These are phyloP conservation scores for Oxytropis ochrocephala DNA, from an alignment of 306 rosid genomes.

Conservation along the genomic window DNA sequence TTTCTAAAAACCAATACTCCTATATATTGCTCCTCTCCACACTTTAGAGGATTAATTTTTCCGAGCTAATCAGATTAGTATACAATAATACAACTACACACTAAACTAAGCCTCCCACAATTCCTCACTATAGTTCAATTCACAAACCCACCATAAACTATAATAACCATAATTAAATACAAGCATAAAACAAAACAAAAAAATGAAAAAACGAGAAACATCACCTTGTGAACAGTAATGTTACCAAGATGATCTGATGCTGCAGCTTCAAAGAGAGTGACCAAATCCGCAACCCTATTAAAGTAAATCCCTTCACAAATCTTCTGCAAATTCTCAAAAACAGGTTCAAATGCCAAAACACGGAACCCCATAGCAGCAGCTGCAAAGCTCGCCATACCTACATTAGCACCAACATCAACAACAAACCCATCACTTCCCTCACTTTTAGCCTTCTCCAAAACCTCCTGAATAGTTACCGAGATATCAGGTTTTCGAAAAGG, in stretches of 20 bases:
- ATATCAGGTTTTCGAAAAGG: constrained; percentile 79
- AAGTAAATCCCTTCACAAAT: constrained; percentile 88
- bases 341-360: constrained; percentile 83
- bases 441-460: constrained; percentile 48
- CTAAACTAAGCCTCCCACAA: neutral
- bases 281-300: constrained; percentile 74
- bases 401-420: constrained; percentile 94
- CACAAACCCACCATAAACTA: neutral
- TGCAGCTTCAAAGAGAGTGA: constrained; percentile 74
- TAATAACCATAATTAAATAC: neutral
- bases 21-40: neutral
- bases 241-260: constrained; percentile 79
- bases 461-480: constrained; percentile 71
- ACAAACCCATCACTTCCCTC: constrained; percentile 56
- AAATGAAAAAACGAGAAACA: neutral
- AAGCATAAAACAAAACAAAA: neutral
- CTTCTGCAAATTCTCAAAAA: constrained; percentile 91
- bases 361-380: constrained; percentile 87
- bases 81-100: neutral
- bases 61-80: neutral
- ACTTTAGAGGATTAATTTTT: neutral
- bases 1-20: neutral
- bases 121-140: too few relatives aligned
- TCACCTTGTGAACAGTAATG: constrained; percentile 83
- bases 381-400: constrained; percentile 91